Evolutionary conservation across 1,284 basidiomycete genomes (phyloP).

Genomic region (Tremellales sp.): DNA sequence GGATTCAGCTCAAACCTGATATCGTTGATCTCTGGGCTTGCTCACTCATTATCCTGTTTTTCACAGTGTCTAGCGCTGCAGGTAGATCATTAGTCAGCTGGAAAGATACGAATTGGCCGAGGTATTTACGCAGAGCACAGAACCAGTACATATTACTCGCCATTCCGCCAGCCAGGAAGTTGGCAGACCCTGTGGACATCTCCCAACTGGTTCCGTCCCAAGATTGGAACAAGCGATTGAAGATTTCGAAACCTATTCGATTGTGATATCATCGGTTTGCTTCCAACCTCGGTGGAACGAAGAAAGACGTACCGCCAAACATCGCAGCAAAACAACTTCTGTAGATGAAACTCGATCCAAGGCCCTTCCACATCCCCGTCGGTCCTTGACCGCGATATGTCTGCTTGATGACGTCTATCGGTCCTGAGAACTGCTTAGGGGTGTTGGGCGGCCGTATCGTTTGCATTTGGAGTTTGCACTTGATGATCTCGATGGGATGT

Average conservation of each 20-base stretch:
- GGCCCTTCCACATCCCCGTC: slow-evolving; percentile 46
- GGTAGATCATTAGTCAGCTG: background rate
- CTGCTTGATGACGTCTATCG: slow-evolving; percentile 45
- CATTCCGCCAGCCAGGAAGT: slow-evolving; percentile 48
- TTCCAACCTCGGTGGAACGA: background rate
- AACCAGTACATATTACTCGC: slow-evolving; percentile 48
- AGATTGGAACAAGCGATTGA: slow-evolving; percentile 44
- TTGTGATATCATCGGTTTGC: background rate
- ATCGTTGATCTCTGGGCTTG: background rate
- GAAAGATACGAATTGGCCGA: background rate
- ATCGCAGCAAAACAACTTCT: slow-evolving; percentile 45
- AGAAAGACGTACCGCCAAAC: slow-evolving; percentile 42
- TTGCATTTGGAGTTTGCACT: slow-evolving; percentile 48
- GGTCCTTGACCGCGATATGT: slow-evolving; percentile 39
- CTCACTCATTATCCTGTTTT: slow-evolving; percentile 47
- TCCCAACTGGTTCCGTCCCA: slow-evolving; percentile 46
- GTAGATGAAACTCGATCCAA: slow-evolving; percentile 46
- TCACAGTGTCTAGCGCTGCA: slow-evolving; percentile 45
- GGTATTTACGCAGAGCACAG: slow-evolving; percentile 40
- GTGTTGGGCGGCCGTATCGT: slow-evolving; percentile 33
- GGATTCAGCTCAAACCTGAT: background rate
- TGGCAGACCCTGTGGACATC: slow-evolving; percentile 38
- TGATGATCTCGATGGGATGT: slow-evolving; percentile 49
- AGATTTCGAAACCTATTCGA: slow-evolving; percentile 43
- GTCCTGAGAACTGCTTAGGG: slow-evolving; percentile 37